Base-by-base conservation (phyloP, 208 protist species). In the Acanthamoeba culbertsoni region DNA sequence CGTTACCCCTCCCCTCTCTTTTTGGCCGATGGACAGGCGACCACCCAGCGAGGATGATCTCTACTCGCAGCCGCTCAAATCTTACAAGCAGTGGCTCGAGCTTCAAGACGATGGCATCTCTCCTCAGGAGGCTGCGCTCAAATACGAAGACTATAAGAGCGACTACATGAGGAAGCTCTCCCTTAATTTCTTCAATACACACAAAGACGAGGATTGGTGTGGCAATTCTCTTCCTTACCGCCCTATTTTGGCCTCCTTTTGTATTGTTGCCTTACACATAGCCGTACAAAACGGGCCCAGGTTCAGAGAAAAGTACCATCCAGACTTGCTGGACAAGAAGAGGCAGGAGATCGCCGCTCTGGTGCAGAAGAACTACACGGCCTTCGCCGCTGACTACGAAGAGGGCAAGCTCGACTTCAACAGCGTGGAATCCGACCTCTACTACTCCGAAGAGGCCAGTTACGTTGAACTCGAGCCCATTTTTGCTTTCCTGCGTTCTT, bases 151-250 rank as follows among this genome's bases (percentile, higher is more conserved):
- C 31, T 94, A 94, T 77, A 94, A 94, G 45, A 28, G 26, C 33
- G 79, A 94, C 2, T 79, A 71, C 48, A 71, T 94, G 77, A 10
- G n/a, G 8, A 86, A 91, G 7, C 91, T 46, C 8, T 37, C 53
- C 14, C 23, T 77, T 35, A 28, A 14, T 23, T 94, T 94, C 55
- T 94, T 94, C 62, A 51, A 73, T 5, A 20, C 48, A 5, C 91
- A 94, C 77, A 94, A 94, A 53, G 91, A 91, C 35, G 91, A 94
- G 26, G 91, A 94, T 20, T 94, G 91, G 91, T 93, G 57, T 2
- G 79, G 5, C 20, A 16, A 10, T 31, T 3, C 68, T 20, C 7
- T 4, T 23, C 28, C 42, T 3, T 35, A 23, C 45, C 42, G 28
- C 20, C 48, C 10, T 10, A n/a, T 86, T 62, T 62, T 23, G 7